phyloP scores from a whole-genome alignment of 164 flowering plant genomes.

The Stephania cephalantha region DNA sequence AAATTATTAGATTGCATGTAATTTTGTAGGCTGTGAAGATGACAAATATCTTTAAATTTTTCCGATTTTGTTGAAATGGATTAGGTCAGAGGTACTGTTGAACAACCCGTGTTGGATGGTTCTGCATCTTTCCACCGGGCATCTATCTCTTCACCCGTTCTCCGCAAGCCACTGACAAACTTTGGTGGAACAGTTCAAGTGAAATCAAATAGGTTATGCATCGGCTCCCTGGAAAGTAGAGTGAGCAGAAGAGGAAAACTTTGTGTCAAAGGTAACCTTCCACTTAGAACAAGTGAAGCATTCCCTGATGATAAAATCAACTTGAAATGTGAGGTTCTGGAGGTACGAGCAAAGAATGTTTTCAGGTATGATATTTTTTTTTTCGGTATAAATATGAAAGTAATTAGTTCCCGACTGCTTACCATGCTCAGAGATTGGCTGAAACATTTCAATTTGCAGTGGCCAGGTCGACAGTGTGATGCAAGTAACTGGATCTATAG shows the following conservation, averaged over 20 bases:
- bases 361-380: slow-evolving; percentile 47
- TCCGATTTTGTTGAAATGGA: slow-evolving; percentile 8
- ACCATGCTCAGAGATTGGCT: not conserved
- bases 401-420: not conserved
- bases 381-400: not conserved
- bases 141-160: slow-evolving; percentile 87
- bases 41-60: slow-evolving; percentile 1
- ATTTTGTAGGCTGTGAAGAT: not conserved
- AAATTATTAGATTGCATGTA: not conserved
- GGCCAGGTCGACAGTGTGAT: slow-evolving; percentile 94
- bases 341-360: slow-evolving; percentile 87
- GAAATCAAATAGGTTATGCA: slow-evolving; percentile 75
- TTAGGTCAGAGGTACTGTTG: slow-evolving; percentile 96
- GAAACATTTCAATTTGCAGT: slow-evolving; percentile 37
- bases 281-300: slow-evolving; percentile 69
- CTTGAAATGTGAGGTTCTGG: slow-evolving; percentile 89
- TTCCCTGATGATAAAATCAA: slow-evolving; percentile 76
- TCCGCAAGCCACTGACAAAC: slow-evolving; percentile 81
- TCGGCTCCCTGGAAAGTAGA: slow-evolving; percentile 78
- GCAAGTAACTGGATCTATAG: slow-evolving; percentile 86
- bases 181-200: slow-evolving; percentile 83
- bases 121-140: slow-evolving; percentile 93
- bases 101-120: slow-evolving; percentile 89
- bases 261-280: slow-evolving; percentile 72
- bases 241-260: slow-evolving; percentile 91